Evolutionary conservation across 2,329 filamentous ascomycete species (phyloP).

Genomic region (Exutisphaerella laricina): DNA sequence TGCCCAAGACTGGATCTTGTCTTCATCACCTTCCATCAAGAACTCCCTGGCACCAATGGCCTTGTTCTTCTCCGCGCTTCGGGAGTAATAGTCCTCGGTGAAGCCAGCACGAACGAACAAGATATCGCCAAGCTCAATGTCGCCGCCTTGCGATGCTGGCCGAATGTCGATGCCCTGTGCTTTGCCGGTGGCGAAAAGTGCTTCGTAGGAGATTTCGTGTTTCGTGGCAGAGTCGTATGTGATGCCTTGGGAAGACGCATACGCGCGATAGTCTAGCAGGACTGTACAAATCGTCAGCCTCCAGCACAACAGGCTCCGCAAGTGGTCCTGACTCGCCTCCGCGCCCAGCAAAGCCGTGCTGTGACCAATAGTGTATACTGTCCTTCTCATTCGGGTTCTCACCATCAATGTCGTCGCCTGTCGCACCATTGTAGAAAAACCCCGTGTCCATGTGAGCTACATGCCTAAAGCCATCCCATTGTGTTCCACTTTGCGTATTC

Average conservation of each 20-base stretch:
- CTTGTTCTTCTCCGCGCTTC: slow-evolving; percentile 30
- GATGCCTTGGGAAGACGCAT: slow-evolving; percentile 39
- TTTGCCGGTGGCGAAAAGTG: slow-evolving; percentile 53
- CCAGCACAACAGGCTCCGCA: not conserved
- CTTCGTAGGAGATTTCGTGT: slow-evolving; percentile 39
- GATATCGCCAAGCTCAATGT: slow-evolving; percentile 58
- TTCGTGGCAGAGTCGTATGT: slow-evolving; percentile 40
- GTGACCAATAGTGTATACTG: slow-evolving; percentile 43
- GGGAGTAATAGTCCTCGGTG: slow-evolving; percentile 51
- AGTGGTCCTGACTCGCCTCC: slow-evolving; percentile 22
- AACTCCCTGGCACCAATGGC: slow-evolving; percentile 39
- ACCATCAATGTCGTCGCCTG: slow-evolving; percentile 38
- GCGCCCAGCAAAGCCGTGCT: slow-evolving; percentile 42
- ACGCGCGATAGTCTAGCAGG: slow-evolving; percentile 41
- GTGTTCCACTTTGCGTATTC: slow-evolving; percentile 43
- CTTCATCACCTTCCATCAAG: slow-evolving; percentile 40
- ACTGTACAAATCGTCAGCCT: slow-evolving; percentile 19
- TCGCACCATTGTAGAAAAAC: slow-evolving; percentile 40
- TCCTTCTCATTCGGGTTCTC: slow-evolving; percentile 40
- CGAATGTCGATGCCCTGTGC: slow-evolving; percentile 59
- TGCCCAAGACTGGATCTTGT: slow-evolving; percentile 37
- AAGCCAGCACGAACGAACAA: slow-evolving; percentile 61
- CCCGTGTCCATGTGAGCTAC: slow-evolving; percentile 38
- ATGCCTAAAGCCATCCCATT: slow-evolving; percentile 45
- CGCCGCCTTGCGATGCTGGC: slow-evolving; percentile 48